Evolutionary conservation across 768 basidiomycete genomes (phyloP).

Genomic region (Russula foetens): DNA sequence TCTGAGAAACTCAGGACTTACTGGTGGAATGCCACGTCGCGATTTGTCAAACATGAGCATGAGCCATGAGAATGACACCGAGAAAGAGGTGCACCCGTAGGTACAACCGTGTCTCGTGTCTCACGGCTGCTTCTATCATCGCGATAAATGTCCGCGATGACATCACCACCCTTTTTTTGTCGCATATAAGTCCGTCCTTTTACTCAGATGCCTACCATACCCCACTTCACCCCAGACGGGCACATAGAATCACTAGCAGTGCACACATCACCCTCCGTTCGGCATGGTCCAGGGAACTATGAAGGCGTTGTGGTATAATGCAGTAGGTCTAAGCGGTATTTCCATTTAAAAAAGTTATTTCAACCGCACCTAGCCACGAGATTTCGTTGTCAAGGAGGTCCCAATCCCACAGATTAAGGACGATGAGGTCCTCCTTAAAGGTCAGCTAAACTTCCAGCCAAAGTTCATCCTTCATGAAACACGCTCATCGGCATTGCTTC

Average conservation of each 20-base stretch:
- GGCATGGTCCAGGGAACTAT: slow-evolving; percentile 55
- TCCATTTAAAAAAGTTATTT: slow-evolving; percentile 14
- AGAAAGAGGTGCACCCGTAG: too few species aligned
- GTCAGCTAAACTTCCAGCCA: slow-evolving; percentile 27
- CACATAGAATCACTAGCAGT: background rate
- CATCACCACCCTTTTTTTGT: slow-evolving; percentile 8
- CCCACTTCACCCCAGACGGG: background rate
- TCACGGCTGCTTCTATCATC: background rate
- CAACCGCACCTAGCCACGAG: slow-evolving; percentile 39
- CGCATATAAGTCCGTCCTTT: background rate
- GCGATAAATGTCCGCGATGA: slow-evolving; percentile 1
- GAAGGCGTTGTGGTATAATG: slow-evolving; percentile 69
- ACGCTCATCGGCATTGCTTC: background rate
- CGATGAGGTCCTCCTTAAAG: slow-evolving; percentile 71
- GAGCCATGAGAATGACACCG: too few species aligned
- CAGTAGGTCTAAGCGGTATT: slow-evolving; percentile 31
- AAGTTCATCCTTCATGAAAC: background rate
- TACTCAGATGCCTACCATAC: background rate
- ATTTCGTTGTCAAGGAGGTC: slow-evolving; percentile 61
- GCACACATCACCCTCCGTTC: background rate
- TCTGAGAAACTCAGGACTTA: too few species aligned
- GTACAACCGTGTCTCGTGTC: too few species aligned
- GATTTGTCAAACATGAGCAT: too few species aligned
- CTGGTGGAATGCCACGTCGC: too few species aligned
- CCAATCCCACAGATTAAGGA: slow-evolving; percentile 58